Percentiles rank a stretch among this genome's conserved stretches.
These are phyloP conservation scores for Suhomyces wounanorum DNA, from an alignment of 1,139 yeast genomes.

Conservation along the genomic window DNA sequence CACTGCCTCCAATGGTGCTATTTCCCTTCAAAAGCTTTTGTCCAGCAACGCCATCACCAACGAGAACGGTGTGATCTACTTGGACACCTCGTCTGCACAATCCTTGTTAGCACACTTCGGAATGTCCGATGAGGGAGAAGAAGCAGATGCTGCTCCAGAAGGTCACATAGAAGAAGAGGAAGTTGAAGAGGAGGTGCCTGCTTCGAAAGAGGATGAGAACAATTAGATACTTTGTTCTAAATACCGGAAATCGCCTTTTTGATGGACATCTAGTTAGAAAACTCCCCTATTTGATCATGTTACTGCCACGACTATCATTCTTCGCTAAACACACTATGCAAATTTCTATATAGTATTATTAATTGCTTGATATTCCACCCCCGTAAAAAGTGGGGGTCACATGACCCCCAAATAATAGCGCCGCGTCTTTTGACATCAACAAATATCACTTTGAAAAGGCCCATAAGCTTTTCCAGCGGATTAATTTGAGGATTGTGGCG, in stretches of 20 bases:
- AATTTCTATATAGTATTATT: conserved; percentile 10
- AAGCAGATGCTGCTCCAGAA: conserved; percentile 22
- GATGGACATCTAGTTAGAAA: not conserved
- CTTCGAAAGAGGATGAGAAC: conserved; percentile 20
- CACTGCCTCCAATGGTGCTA: conserved; percentile 42
- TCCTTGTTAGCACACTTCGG: conserved; percentile 53
- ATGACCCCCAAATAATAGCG: not conserved
- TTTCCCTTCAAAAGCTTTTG: conserved; percentile 53
- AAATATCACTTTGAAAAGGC: not conserved
- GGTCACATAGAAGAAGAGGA: conserved; percentile 18
- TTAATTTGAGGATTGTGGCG: not conserved
- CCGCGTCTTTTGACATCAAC: conserved; percentile 3
- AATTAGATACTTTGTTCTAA: conserved; percentile 9
- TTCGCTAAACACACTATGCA: conserved; percentile 6
- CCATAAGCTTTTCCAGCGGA: not conserved
- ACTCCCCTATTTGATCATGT: not conserved
- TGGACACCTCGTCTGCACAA: conserved; percentile 53
- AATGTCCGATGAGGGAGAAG: conserved; percentile 31
- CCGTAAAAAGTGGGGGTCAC: not conserved
- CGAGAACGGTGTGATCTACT: conserved; percentile 58
- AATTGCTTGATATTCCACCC: conserved; percentile 6
- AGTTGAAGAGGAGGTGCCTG: conserved; percentile 24
- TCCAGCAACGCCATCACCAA: conserved; percentile 55
- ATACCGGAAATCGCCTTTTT: not conserved
- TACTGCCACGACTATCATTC: conserved; percentile 12